phyloP scores from a whole-genome alignment of 331 rosid species.

The Rosa hybrid region DNA sequence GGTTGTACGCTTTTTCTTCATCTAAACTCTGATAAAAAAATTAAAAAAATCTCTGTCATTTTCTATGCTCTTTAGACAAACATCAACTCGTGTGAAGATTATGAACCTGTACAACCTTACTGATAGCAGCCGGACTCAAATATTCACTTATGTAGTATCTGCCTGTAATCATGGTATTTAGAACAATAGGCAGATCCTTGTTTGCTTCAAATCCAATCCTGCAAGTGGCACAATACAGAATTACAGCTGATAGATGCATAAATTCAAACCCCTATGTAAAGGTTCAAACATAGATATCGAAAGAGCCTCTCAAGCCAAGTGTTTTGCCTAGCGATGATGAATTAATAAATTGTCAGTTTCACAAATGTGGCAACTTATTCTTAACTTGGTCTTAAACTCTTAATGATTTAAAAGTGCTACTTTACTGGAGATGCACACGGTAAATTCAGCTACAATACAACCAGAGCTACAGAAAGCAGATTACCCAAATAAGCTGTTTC shows the following conservation, averaged over 20 bases:
- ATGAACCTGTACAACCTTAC: conserved; percentile 91
- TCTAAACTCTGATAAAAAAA: conserved; percentile 92
- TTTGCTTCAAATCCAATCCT: conserved; percentile 99
- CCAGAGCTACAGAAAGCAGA: conserved; percentile 12
- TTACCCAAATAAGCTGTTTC: conserved; percentile 65
- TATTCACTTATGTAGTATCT: conserved; percentile 87
- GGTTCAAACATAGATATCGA: conserved; percentile 18
- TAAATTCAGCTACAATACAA: conserved; percentile 24
- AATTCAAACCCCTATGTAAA: conserved; percentile 27
- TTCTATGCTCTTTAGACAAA: conserved; percentile 97
- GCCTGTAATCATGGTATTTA: conserved; percentile 78
- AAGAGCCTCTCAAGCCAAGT: not conserved
- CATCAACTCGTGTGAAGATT: conserved; percentile 83
- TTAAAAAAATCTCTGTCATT: conserved; percentile 76
- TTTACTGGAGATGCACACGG: not conserved
- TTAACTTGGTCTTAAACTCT: not conserved
- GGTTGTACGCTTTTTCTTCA: too few species aligned
- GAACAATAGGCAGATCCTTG: conserved; percentile 90
- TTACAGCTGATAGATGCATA: conserved; percentile 31
- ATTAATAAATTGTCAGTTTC: not conserved
- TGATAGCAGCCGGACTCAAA: conserved; percentile 96
- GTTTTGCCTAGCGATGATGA: not conserved
- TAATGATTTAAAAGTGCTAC: conserved; percentile 4
- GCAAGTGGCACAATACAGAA: conserved; percentile 41
- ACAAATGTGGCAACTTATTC: conserved; percentile 2